Percentiles rank a stretch among this genome's conserved stretches.
phyloP scores from a whole-genome alignment of 2,329 filamentous ascomycete species.

The Cercospora zeae-maydis region DNA sequence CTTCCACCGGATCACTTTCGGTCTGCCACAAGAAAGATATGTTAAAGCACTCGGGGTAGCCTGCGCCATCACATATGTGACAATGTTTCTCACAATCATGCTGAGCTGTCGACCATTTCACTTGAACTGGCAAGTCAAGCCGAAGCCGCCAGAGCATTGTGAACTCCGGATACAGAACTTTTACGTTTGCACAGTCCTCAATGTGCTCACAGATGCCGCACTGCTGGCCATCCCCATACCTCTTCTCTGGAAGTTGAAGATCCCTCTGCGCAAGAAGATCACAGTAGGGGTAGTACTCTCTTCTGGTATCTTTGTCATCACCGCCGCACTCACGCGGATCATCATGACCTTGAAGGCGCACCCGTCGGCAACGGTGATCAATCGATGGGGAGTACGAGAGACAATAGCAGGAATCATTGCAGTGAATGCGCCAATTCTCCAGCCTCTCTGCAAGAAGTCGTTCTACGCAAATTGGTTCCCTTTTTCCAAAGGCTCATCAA shows the following conservation, averaged over 20 bases:
- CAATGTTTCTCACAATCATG: slow-evolving; percentile 36
- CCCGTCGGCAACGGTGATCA: slow-evolving; percentile 37
- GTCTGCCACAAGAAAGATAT: slow-evolving; percentile 32
- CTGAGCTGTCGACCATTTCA: slow-evolving; percentile 31
- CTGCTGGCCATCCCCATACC: slow-evolving; percentile 38
- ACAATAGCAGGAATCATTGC: slow-evolving; percentile 39
- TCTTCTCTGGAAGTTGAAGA: slow-evolving; percentile 36
- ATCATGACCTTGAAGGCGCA: slow-evolving; percentile 33
- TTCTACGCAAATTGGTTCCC: slow-evolving; percentile 33
- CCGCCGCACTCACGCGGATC: slow-evolving; percentile 36
- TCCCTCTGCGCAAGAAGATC: slow-evolving; percentile 35
- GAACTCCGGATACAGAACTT: slow-evolving; percentile 35
- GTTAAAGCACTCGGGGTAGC: slow-evolving; percentile 33
- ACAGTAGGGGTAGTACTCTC: slow-evolving; percentile 35
- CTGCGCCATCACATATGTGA: slow-evolving; percentile 32
- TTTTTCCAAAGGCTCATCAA: neutral
- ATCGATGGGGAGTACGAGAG: slow-evolving; percentile 41
- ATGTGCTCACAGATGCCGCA: slow-evolving; percentile 36
- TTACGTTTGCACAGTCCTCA: slow-evolving; percentile 32
- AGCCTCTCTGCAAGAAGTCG: slow-evolving; percentile 29
- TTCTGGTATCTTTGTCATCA: slow-evolving; percentile 39
- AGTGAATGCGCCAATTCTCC: slow-evolving; percentile 37
- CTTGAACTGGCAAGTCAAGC: slow-evolving; percentile 33
- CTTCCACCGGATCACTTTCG: slow-evolving; percentile 36
- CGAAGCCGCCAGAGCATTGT: slow-evolving; percentile 31